Evolutionary conservation across 768 basidiomycete genomes (phyloP), one percentile per base, ranked within the genome.

Genomic region (Rickenella mellea): DNA sequence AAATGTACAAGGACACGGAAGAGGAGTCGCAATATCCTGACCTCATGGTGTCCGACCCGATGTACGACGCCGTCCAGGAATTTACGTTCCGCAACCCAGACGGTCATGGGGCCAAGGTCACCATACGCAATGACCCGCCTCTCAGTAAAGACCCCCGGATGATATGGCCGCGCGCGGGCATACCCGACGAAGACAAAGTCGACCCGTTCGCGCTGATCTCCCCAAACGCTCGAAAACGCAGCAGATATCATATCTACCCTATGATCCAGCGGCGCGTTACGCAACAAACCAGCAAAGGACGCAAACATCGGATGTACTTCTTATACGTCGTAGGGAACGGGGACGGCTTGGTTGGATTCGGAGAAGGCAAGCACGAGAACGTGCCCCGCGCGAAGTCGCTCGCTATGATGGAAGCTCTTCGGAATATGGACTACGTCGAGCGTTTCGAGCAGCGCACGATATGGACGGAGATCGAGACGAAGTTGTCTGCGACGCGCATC

Each of bases 361-460:
- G 90, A 3, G 76, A 86, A 55, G 89, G 79, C 43, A 92, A 90
- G 60, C 78, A 83, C 58, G 63, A 59, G 2, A 79, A 84, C 28
- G 52, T 53, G 1, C 45, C 66, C 6, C 61, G 67, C 14, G 87
- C 85, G 2, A 55, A 69, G 12, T 60, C 59, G 35, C 78, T 80
- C 57, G 73, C 83, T n/a, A 62, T 74, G 48, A 61, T 68, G 27
- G 62, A 76, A 66, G 96, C 90, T 2, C 69, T 94, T 22, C 73
- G 82, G 48, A 85, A 81, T 55, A 83, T 97, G 83, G 96, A 97
- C 61, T 83, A 70, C 53, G 89, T 99, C 42, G 83, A 87, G 50
- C 78, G 90, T n/a, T 97, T 91, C 62, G 94, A 99, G 61, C 69
- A 78, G 48, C 76, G 96, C 39, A 98, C 96, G n/a, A 71, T 96